phyloP scores from a whole-genome alignment of 2,329 filamentous ascomycete species.

The Juglanconis juglandina region DNA sequence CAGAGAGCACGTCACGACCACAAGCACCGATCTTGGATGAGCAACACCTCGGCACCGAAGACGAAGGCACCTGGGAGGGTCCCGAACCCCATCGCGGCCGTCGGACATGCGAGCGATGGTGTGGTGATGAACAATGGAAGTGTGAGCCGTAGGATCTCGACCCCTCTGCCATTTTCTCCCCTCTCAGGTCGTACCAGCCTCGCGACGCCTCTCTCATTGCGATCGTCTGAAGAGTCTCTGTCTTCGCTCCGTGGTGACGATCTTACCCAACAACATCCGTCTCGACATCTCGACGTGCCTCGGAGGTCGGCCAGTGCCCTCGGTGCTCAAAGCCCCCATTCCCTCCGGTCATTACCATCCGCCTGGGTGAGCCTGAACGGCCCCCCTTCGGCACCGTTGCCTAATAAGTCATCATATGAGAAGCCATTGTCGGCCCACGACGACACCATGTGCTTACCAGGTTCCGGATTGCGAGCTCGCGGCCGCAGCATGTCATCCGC shows the following conservation, averaged over 20 bases:
- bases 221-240: conserved; percentile 40
- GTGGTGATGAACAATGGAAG: conserved; percentile 27
- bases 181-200: conserved; percentile 9
- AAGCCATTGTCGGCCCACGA: not conserved
- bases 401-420: conserved; percentile 16
- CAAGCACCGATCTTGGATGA: conserved; percentile 22
- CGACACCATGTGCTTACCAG: not conserved
- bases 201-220: conserved; percentile 34
- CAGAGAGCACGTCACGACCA: conserved; percentile 16
- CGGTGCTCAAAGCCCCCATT: conserved; percentile 13
- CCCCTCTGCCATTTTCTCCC: conserved; percentile 32
- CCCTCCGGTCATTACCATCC: conserved; percentile 17
- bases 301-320: conserved; percentile 10
- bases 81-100: conserved; percentile 35
- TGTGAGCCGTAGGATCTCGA: conserved; percentile 27
- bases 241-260: conserved; percentile 35
- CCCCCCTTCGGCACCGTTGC: conserved; percentile 3
- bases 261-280: conserved; percentile 26
- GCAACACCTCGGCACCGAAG: conserved; percentile 18
- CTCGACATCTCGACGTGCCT: conserved; percentile 11
- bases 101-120: conserved; percentile 25
- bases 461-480: not conserved
- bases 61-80: conserved; percentile 29
- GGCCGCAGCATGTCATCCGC: conserved; percentile 1
- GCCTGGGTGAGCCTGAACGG: conserved; percentile 4